Conservation (phyloP, 2,329 filamentous ascomycete species). For the Cladosporium oxysporum region DNA sequence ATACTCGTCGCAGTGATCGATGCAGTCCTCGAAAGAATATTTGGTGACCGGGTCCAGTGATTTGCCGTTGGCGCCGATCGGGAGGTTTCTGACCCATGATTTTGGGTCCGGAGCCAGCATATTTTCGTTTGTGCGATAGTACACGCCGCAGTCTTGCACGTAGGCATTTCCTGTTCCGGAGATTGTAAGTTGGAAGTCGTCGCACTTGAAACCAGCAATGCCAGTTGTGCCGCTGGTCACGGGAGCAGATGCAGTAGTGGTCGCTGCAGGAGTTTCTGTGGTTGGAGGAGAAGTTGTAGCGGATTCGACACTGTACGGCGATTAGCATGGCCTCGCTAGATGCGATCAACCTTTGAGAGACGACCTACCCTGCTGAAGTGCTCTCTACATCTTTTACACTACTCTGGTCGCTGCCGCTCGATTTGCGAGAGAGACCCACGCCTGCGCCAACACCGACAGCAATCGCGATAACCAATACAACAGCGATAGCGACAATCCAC, state of each 20-base stretch:
- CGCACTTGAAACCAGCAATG: background rate
- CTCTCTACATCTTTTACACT: background rate
- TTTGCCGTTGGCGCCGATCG: background rate
- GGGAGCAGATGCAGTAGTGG: background rate
- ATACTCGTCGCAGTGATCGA: conserved; percentile 13
- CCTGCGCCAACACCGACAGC: conserved; percentile 13
- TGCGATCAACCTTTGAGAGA: background rate
- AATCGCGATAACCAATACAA: background rate
- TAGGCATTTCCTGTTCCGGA: background rate
- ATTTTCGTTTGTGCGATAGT: conserved; percentile 12
- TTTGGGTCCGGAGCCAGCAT: background rate
- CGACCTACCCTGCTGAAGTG: background rate
- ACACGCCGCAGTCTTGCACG: conserved; percentile 8
- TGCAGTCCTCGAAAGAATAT: conserved; percentile 8
- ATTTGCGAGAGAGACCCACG: background rate
- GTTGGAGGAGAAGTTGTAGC: conserved; percentile 2
- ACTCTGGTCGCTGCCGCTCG: background rate
- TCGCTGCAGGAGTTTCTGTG: background rate
- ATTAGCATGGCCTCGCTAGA: background rate
- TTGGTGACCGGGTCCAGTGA: conserved; percentile 3
- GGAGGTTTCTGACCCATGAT: conserved; percentile 1
- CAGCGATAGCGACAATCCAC: background rate
- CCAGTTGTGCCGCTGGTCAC: background rate
- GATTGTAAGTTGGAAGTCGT: background rate
- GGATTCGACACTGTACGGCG: background rate